A percentile compares a stretch with the other conserved stretches of the same genome.
Conservation (phyloP, 2,329 filamentous ascomycete genomes). For the Paecilomyces formosus region DNA sequence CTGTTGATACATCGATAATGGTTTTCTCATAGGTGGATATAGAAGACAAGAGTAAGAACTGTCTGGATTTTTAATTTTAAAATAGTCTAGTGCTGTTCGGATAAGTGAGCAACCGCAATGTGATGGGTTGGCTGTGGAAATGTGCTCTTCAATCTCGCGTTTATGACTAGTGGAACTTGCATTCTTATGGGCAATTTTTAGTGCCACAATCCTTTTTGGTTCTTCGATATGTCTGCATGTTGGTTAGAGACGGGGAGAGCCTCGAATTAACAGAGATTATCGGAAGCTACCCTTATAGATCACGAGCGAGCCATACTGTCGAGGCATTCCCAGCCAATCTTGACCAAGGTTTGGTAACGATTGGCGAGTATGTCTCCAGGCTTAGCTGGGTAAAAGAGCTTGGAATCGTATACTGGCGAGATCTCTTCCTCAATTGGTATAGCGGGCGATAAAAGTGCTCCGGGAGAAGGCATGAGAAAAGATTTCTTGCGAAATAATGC, state of each 20-base stretch:
- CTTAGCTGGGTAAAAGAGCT: constrained; percentile 21
- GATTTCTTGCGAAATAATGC: constrained; percentile 18
- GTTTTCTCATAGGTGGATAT: constrained; percentile 32
- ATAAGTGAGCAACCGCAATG: constrained; percentile 27
- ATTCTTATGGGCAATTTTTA: constrained; percentile 23
- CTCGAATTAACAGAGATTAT: constrained; percentile 10
- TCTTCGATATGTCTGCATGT: constrained; percentile 16
- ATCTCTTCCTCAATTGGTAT: constrained; percentile 15
- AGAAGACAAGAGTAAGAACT: constrained; percentile 30
- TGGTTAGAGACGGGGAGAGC: constrained; percentile 15
- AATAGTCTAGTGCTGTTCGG: constrained; percentile 26
- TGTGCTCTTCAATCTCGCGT: constrained; percentile 25
- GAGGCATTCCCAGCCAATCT: constrained; percentile 24
- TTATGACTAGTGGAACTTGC: not conserved
- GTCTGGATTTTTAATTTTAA: constrained; percentile 21
- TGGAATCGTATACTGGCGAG: constrained; percentile 19
- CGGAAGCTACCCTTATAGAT: constrained; percentile 18
- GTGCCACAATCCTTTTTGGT: constrained; percentile 16
- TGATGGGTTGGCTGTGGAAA: constrained; percentile 22
- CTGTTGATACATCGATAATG: constrained; percentile 26
- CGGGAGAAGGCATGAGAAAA: constrained; percentile 16
- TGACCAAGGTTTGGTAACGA: constrained; percentile 20
- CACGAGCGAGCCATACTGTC: constrained; percentile 13
- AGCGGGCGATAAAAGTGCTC: constrained; percentile 13
- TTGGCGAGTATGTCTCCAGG: constrained; percentile 21